A percentile compares a stretch with the other conserved stretches of the same genome.
Evolutionary conservation across 495 filamentous ascomycete genomes (phyloP).

Genomic region (Aspergillus nidulans): DNA sequence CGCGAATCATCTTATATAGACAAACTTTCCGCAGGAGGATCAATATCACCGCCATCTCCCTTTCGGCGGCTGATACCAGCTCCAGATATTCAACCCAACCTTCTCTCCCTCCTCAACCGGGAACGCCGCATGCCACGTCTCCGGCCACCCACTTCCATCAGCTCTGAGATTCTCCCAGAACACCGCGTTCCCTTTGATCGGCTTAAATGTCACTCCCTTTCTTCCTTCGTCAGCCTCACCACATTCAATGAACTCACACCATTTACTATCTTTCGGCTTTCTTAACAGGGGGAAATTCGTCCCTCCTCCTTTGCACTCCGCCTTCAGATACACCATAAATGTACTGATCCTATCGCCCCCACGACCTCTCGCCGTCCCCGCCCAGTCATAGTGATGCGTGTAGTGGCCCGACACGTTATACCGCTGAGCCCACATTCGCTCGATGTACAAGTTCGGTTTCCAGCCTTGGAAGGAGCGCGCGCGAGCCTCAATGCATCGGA

Average conservation of each 20-base stretch:
- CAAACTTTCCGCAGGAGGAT: neutral
- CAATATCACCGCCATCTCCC: conserved; percentile 9
- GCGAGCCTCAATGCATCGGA: conserved; percentile 65
- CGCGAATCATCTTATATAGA: neutral
- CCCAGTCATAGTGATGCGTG: conserved; percentile 57
- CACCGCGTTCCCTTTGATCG: conserved; percentile 65
- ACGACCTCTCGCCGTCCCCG: conserved; percentile 30
- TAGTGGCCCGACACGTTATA: conserved; percentile 58
- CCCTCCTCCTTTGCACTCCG: conserved; percentile 55
- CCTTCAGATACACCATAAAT: conserved; percentile 62
- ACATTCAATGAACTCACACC: conserved; percentile 60
- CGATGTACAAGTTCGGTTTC: conserved; percentile 54
- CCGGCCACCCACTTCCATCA: conserved; percentile 59
- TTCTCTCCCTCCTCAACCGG: conserved; percentile 65
- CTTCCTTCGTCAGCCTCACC: conserved; percentile 33
- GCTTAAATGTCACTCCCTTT: conserved; percentile 62
- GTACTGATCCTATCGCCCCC: conserved; percentile 47
- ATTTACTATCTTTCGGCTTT: conserved; percentile 38
- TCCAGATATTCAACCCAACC: conserved; percentile 81
- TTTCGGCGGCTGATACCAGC: conserved; percentile 42
- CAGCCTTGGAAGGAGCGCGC: conserved; percentile 69
- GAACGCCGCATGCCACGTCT: conserved; percentile 66
- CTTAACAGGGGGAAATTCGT: conserved; percentile 54
- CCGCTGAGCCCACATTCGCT: conserved; percentile 57
- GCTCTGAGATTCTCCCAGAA: conserved; percentile 70